Evolutionary conservation across 371 early-diverging fungal species (phyloP).

Genomic region (Mortierella sp.): DNA sequence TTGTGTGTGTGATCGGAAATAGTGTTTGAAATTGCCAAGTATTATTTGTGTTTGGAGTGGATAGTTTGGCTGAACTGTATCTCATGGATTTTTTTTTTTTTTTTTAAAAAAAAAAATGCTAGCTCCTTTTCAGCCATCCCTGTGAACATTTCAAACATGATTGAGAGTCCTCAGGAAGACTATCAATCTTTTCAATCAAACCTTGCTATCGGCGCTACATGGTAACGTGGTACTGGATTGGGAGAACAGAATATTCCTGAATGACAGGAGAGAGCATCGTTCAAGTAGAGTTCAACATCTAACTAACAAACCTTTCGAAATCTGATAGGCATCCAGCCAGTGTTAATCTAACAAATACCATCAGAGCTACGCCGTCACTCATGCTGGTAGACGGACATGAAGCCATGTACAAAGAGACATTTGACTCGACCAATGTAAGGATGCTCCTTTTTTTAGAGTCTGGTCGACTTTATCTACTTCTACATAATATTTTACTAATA

Average conservation of each 20-base stretch:
- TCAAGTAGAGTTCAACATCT: background rate
- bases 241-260: background rate
- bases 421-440: conserved; percentile 38
- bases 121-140: conserved; percentile 36
- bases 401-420: conserved; percentile 42
- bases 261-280: background rate
- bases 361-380: conserved; percentile 26
- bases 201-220: conserved; percentile 29
- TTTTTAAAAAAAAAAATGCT: no score
- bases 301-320: background rate
- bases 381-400: conserved; percentile 45
- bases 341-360: conserved; percentile 28
- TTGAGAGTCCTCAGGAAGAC: conserved; percentile 52
- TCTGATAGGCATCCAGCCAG: conserved; percentile 27
- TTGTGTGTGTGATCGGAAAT: no score
- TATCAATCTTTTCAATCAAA: conserved; percentile 53
- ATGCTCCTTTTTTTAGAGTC: no score
- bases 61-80: background rate
- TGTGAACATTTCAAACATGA: conserved; percentile 44
- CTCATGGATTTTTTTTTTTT: background rate
- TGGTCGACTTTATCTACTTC: no score
- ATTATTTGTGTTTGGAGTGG: no score
- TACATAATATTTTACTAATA: background rate
- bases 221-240: background rate
- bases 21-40: no score